Conservation (phyloP, 2,329 filamentous ascomycete genomes). For the Chaetomium strumarium region DNA sequence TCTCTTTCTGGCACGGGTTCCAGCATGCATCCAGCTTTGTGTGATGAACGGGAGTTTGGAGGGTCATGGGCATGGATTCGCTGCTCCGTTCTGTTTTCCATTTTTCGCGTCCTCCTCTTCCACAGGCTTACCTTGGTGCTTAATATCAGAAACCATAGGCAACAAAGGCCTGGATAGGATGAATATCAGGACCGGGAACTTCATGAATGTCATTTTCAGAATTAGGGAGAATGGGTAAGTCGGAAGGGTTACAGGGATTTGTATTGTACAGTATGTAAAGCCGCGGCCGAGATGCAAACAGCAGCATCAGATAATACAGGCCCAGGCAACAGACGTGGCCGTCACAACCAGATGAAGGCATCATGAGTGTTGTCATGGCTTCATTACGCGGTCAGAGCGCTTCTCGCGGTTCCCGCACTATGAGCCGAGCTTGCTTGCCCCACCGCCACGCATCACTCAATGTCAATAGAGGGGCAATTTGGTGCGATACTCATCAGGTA, state of each 20-base stretch:
- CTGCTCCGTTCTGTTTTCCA: neutral
- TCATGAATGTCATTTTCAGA: slow-evolving; percentile 10
- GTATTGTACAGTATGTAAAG: slow-evolving; percentile 2
- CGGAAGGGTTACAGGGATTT: slow-evolving; percentile 16
- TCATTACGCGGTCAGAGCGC: too few species aligned
- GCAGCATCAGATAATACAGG: slow-evolving; percentile 9
- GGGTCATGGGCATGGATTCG: neutral
- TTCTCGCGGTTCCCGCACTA: too few species aligned
- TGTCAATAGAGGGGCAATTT: slow-evolving; percentile 20
- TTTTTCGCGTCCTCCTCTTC: neutral
- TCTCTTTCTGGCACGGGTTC: neutral
- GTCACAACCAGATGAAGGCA: too few species aligned
- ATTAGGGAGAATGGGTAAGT: slow-evolving; percentile 13
- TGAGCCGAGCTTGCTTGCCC: too few species aligned
- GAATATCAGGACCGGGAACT: neutral
- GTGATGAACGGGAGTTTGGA: neutral
- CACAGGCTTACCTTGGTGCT: neutral
- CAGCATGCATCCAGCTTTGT: neutral
- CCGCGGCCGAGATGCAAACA: neutral
- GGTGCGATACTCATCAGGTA: neutral
- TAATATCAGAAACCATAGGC: neutral
- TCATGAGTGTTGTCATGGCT: too few species aligned
- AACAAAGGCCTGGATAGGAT: neutral
- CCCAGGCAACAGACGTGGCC: neutral
- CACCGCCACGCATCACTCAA: neutral